Evolutionary conservation across 164 flowering plant genomes (phyloP).

Genomic region (Tetracentron sinense): DNA sequence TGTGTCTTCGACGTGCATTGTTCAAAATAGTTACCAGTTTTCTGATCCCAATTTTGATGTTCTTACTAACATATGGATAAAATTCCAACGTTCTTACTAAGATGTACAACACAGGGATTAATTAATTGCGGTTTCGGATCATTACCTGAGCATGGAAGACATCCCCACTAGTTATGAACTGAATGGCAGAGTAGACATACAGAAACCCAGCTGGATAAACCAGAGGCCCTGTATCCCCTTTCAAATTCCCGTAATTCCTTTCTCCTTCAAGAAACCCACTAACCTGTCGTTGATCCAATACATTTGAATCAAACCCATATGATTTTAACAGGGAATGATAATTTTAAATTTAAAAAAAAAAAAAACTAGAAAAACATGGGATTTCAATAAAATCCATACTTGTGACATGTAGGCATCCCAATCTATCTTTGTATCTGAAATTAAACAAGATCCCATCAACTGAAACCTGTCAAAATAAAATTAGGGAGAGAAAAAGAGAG

Average conservation of each 20-base stretch:
- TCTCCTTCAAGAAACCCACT: constrained; percentile 90
- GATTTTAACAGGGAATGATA: not conserved
- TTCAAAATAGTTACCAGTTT: too few relatives aligned
- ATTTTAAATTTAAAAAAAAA: not conserved
- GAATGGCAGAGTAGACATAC: constrained; percentile 75
- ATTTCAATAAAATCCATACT: constrained; percentile 27
- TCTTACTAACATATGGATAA: not conserved
- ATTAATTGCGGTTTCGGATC: not conserved
- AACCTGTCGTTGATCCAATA: constrained; percentile 40
- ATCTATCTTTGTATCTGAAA: constrained; percentile 91
- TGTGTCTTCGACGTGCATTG: not conserved
- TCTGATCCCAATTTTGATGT: not conserved
- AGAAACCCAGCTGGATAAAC: constrained; percentile 98
- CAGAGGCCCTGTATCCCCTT: constrained; percentile 94
- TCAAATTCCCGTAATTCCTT: constrained; percentile 73
- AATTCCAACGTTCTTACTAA: too few relatives aligned
- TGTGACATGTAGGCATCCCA: constrained; percentile 99
- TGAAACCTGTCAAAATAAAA: constrained; percentile 1
- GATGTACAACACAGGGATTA: not conserved
- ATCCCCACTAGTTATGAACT: constrained; percentile 72
- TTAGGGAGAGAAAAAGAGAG: not conserved
- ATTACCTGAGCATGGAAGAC: constrained; percentile 88
- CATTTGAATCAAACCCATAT: not conserved
- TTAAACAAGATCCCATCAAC: constrained; percentile 10
- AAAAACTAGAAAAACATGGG: not conserved